A percentile compares a stretch with the other conserved stretches of the same genome.
Conservation (phyloP, 2,329 filamentous ascomycete genomes). For the Canariomyces notabilis region DNA sequence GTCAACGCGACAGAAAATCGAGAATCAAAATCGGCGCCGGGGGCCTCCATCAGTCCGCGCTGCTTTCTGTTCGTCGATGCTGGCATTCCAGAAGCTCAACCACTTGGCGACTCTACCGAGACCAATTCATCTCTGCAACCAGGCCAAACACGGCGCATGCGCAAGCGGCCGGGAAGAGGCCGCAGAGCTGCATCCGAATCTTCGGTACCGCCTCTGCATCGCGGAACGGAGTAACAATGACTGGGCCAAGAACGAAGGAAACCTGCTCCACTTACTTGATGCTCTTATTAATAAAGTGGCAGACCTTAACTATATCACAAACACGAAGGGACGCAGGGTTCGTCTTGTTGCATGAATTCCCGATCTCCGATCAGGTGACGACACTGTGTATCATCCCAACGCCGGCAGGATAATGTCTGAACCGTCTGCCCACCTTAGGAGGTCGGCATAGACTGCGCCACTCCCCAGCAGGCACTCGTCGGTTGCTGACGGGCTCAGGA, state of each 20-base stretch:
- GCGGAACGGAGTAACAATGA: constrained; percentile 1
- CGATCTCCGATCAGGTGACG: constrained; percentile 24
- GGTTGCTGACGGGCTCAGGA: constrained; percentile 12
- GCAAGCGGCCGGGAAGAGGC: not conserved
- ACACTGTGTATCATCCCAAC: constrained; percentile 23
- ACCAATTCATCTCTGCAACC: not conserved
- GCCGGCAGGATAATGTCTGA: constrained; percentile 24
- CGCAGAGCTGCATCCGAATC: not conserved
- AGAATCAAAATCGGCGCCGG: not conserved
- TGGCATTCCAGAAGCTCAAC: not conserved
- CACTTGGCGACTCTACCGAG: not conserved
- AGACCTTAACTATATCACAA: constrained; percentile 22
- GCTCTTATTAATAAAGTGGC: constrained; percentile 21
- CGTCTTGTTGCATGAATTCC: constrained; percentile 19
- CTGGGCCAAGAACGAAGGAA: constrained; percentile 14
- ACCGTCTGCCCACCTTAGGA: constrained; percentile 3
- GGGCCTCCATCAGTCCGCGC: not conserved
- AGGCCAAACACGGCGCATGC: not conserved
- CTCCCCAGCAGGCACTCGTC: constrained; percentile 9
- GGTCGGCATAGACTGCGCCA: constrained; percentile 8
- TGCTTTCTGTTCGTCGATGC: not conserved
- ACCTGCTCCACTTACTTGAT: constrained; percentile 12
- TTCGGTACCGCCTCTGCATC: constrained; percentile 6
- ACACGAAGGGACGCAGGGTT: constrained; percentile 15
- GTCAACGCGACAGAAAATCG: not conserved